Conservation (phyloP, 2,329 filamentous ascomycete species). For the Colletotrichum zoysiae region DNA sequence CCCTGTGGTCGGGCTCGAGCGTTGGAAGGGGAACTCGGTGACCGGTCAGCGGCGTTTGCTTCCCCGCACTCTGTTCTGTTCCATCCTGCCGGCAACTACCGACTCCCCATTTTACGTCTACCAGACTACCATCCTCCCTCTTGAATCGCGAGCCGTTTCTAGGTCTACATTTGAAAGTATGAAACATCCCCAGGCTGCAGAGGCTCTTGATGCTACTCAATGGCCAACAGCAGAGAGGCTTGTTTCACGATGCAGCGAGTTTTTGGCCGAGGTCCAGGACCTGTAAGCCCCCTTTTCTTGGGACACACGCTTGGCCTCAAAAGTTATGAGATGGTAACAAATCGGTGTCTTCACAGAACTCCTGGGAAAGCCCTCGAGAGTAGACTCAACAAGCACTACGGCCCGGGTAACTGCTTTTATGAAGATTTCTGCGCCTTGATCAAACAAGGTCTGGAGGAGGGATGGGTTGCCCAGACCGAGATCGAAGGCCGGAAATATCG, state of each 20-base stretch:
- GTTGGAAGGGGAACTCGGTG: not conserved
- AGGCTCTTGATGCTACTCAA: constrained; percentile 45
- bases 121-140: not conserved
- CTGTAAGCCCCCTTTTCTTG: constrained; percentile 44
- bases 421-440: constrained; percentile 57
- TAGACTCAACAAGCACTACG: constrained; percentile 57
- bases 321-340: not conserved
- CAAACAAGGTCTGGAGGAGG: constrained; percentile 55
- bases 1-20: not conserved
- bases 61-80: not conserved
- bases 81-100: not conserved
- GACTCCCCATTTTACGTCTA: not conserved
- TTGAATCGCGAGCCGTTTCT: not conserved
- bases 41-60: not conserved
- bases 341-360: constrained; percentile 49
- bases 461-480: constrained; percentile 59
- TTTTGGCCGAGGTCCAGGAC: constrained; percentile 49
- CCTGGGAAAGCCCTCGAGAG: constrained; percentile 60
- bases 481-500: constrained; percentile 61
- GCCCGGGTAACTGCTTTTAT: constrained; percentile 57
- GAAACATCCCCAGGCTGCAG: constrained; percentile 31
- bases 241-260: constrained; percentile 48
- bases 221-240: constrained; percentile 49
- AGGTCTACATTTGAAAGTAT: not conserved
- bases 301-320: not conserved